Evolutionary conservation across 176 grass and related monocot species (phyloP).

Genomic region (Aegilops tauschii): DNA sequence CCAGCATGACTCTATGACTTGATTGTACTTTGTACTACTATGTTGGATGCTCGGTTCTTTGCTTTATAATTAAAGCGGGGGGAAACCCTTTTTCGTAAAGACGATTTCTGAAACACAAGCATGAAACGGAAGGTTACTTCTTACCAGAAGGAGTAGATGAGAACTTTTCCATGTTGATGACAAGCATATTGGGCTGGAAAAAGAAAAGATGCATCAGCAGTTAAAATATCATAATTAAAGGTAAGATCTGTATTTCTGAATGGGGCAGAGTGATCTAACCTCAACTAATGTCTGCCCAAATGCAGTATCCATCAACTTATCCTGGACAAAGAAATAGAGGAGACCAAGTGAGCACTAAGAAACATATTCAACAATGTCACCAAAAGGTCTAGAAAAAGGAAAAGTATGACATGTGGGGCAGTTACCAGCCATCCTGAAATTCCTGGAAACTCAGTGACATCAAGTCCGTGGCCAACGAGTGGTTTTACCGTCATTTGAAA

Average conservation of each 20-base stretch:
- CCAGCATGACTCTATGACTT: too few relatives aligned
- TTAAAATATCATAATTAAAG: constrained; percentile 27
- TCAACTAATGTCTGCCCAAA: constrained; percentile 96
- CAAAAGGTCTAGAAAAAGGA: not conserved
- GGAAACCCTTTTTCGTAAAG: not conserved
- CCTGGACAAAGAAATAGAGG: constrained; percentile 51
- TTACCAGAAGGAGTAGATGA: constrained; percentile 74
- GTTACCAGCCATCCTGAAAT: constrained; percentile 97
- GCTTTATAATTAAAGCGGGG: too few relatives aligned
- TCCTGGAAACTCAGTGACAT: constrained; percentile 93
- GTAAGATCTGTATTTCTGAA: not conserved
- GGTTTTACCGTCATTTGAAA: constrained; percentile 98
- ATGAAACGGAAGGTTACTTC: constrained; percentile 18
- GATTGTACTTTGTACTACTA: too few relatives aligned
- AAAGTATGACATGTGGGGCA: constrained; percentile 21
- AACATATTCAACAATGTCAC: constrained; percentile 1
- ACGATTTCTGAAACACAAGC: constrained; percentile 19
- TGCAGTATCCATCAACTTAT: constrained; percentile 89
- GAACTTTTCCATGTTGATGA: constrained; percentile 90
- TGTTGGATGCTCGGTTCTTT: too few relatives aligned
- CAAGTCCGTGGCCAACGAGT: constrained; percentile 75
- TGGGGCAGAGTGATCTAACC: constrained; percentile 47
- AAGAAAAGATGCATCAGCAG: constrained; percentile 31
- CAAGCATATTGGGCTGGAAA: constrained; percentile 92
- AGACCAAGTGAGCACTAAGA: constrained; percentile 18